Base-by-base conservation (phyloP, 73 alveolate species). In the Paramecium caudatum region DNA sequence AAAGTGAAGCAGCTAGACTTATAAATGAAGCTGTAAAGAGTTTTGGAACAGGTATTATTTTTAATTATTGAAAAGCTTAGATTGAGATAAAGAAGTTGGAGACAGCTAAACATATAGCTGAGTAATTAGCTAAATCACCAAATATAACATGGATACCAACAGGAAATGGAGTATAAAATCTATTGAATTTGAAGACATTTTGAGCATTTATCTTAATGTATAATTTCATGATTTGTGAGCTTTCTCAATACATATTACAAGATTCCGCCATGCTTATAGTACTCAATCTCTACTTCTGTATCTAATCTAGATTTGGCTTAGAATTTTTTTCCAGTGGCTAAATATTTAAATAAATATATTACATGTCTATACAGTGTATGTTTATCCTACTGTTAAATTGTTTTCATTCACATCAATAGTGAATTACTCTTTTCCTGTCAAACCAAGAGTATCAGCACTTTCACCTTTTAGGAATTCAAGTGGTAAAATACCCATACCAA, bases 401-500 rank as follows among this genome's bases (percentile, higher is more conserved):
- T 92, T 92, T 47, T 96, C 96, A 43, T 84, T 87, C 80, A 90
- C 30, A 21, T 78, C 82, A 46, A 94, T 90, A 1, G 91, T 65
- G 97, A 95, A 95, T 65, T 86, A 69, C 90, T 96, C 99, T 19
- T 45, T 85, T 37, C 99, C 99, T 50, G 94, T 94, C 46, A 96
- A 90, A 12, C 98, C 98, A n/a, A 90, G 92, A 49, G 93, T 43
- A 13, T 83, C 98, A 33, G 98, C 97, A 46, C 86, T 90, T 92
- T 92, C 91, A 32, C 94, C 95, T 12, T 93, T 70, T 47, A 68
- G 43, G 94, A 95, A 95, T 78, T 92, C 91, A 74, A 88, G 91
- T 48, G 98, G 99, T 3, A 95, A 78, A 47, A 96, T 92, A 7
- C 98, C 98, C 98, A 96, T 96, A 25, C 98, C 99, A 62, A 95